phyloP scores from a whole-genome alignment of 768 basidiomycete species.

The Xerocomus brunneocitrinus region DNA sequence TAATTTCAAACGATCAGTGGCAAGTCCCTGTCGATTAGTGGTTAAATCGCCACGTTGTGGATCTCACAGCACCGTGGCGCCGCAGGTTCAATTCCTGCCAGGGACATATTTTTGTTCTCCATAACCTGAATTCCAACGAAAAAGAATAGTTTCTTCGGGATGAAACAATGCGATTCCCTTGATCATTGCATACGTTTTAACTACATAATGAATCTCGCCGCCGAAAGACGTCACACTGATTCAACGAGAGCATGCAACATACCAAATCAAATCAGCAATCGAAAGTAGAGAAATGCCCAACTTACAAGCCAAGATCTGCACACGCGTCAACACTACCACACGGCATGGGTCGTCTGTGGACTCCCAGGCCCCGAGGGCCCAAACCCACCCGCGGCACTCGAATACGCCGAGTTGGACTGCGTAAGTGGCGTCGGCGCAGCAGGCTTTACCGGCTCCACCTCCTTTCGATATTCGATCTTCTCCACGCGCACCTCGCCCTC shows the following conservation, averaged over 20 bases:
- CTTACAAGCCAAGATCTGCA: background rate
- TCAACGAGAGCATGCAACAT: background rate
- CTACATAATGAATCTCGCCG: background rate
- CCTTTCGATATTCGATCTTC: constrained; percentile 82
- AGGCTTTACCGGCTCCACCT: constrained; percentile 39
- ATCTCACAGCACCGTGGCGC: constrained; percentile 33
- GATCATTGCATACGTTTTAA: background rate
- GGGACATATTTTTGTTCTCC: constrained; percentile 25
- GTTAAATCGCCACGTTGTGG: constrained; percentile 42
- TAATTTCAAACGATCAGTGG: no score
- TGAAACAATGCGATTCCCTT: background rate
- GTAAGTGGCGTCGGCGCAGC: constrained; percentile 17
- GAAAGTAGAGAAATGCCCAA: background rate
- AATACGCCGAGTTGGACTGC: constrained; percentile 31
- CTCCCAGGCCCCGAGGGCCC: constrained; percentile 22
- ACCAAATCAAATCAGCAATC: background rate
- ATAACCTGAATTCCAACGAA: no score
- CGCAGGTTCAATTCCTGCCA: constrained; percentile 39
- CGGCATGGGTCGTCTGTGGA: constrained; percentile 23
- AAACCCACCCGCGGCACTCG: constrained; percentile 23
- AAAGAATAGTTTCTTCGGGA: background rate
- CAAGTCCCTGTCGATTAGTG: constrained; percentile 40
- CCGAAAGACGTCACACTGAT: background rate
- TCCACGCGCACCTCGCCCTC: constrained; percentile 92
- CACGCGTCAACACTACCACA: constrained; percentile 19